Percentiles rank a stretch among this genome's conserved stretches.
These are phyloP conservation scores for Kazachstania sp. DNA, from an alignment of 1,139 yeast genomes.

Conservation along the genomic window DNA sequence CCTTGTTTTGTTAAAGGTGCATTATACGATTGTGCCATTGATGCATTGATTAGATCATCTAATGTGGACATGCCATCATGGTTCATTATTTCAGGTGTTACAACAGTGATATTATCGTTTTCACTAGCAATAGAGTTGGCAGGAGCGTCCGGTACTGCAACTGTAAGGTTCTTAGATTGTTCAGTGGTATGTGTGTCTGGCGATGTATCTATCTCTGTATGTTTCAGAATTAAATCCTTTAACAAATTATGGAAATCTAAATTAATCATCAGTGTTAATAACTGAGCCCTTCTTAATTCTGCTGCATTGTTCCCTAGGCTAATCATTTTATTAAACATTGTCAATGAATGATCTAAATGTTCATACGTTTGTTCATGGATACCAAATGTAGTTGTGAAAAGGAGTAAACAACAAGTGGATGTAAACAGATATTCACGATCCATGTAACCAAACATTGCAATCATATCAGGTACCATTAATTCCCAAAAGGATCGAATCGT, in stretches of 20 bases:
- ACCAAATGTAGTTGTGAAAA: constrained; percentile 77
- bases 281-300: constrained; percentile 62
- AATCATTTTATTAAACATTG: constrained; percentile 65
- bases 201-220: constrained; percentile 27
- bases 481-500: constrained; percentile 70
- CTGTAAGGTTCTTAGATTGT: not conserved
- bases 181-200: constrained; percentile 4
- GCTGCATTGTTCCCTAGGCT: constrained; percentile 73
- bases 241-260: constrained; percentile 63
- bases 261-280: constrained; percentile 54
- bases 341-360: constrained; percentile 66
- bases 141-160: not conserved
- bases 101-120: not conserved
- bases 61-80: constrained; percentile 8
- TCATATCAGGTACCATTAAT: constrained; percentile 63
- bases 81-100: not conserved
- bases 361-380: constrained; percentile 67
- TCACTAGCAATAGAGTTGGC: not conserved
- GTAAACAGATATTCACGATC: constrained; percentile 80
- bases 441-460: constrained; percentile 81
- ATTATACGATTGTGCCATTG: constrained; percentile 13
- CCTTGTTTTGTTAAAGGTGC: constrained; percentile 21
- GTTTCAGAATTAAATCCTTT: constrained; percentile 48
- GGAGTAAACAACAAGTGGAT: constrained; percentile 66
- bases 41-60: constrained; percentile 15